Percentiles rank a stretch among this genome's conserved stretches.
phyloP scores from a whole-genome alignment of 2,329 filamentous ascomycete species.

The Aspergillus nomiae region DNA sequence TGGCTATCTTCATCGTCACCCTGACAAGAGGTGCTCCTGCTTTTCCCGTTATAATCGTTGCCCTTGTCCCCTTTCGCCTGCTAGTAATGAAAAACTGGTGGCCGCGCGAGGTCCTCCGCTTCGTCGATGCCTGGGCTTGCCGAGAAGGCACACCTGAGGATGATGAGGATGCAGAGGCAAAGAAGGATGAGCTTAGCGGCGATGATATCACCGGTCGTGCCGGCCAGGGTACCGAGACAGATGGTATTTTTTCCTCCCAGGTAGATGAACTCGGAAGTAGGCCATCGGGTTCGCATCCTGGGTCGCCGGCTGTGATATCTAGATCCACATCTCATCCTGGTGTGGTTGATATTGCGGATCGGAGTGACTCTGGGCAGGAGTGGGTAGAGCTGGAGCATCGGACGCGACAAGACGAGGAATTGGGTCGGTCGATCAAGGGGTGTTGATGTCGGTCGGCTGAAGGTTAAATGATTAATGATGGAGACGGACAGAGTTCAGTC shows the following conservation, averaged over 20 bases:
- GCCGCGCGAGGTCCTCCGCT: constrained; percentile 58
- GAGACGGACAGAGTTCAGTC: not conserved
- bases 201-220: not conserved
- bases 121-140: constrained; percentile 55
- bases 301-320: not conserved
- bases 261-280: not conserved
- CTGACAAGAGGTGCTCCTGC: constrained; percentile 64
- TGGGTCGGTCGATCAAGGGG: constrained; percentile 15
- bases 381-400: constrained; percentile 28
- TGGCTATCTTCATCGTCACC: constrained; percentile 64
- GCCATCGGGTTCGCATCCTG: not conserved
- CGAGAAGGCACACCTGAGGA: constrained; percentile 58
- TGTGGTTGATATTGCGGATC: not conserved
- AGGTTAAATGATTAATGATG: not conserved
- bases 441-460: not conserved
- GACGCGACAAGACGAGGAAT: constrained; percentile 22
- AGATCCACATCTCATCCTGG: not conserved
- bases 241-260: not conserved
- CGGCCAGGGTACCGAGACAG: not conserved
- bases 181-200: constrained; percentile 5
- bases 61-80: constrained; percentile 64
- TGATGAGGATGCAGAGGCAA: constrained; percentile 33
- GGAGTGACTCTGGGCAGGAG: constrained; percentile 15
- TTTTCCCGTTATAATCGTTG: constrained; percentile 66
- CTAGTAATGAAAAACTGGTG: constrained; percentile 63